phyloP scores from a whole-genome alignment of 768 basidiomycete genomes.

The Pleurotus tuber-regium region DNA sequence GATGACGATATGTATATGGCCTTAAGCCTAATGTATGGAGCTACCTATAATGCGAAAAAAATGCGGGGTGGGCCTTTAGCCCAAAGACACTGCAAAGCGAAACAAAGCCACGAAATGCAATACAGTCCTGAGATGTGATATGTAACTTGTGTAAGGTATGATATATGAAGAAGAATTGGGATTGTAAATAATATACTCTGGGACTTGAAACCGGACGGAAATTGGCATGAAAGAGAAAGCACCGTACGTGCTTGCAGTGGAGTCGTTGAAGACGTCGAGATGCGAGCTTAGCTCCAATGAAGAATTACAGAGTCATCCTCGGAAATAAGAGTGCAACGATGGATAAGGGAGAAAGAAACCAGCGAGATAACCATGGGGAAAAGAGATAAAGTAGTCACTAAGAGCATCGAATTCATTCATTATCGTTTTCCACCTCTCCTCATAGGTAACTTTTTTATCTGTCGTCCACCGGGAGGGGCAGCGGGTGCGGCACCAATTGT shows the following conservation, averaged over 20 bases:
- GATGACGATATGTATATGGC: neutral
- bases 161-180: neutral
- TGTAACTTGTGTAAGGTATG: neutral
- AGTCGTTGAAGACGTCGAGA: too few species aligned
- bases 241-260: neutral
- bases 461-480: conserved; percentile 31
- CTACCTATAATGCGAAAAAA: neutral
- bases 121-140: conserved; percentile 5
- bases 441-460: conserved; percentile 56
- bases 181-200: conserved; percentile 5
- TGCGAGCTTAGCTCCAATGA: too few species aligned
- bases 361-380: neutral
- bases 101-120: neutral
- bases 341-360: neutral
- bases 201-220: neutral
- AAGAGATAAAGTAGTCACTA: neutral
- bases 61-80: conserved; percentile 9
- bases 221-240: neutral
- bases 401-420: conserved; percentile 3
- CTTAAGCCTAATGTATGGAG: conserved; percentile 2
- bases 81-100: conserved; percentile 7
- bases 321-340: conserved; percentile 3
- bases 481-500: conserved; percentile 60
- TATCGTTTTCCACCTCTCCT: conserved; percentile 42
- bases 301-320: too few species aligned